Evolutionary conservation across 1,139 yeast species (phyloP), one percentile per base, ranked within the genome.

Genomic region (Saccharomycopsis phalli): DNA sequence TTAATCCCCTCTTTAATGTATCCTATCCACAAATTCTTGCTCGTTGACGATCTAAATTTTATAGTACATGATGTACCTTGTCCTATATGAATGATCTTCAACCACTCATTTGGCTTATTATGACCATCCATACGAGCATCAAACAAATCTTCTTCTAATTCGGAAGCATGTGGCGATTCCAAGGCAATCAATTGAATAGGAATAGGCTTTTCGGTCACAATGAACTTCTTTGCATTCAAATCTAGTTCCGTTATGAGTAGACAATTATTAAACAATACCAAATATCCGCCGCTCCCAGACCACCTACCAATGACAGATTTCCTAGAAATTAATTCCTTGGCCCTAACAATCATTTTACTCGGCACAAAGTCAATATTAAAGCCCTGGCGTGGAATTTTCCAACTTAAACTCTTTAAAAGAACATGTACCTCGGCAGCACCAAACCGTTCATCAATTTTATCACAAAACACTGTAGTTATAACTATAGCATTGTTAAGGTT

Each of bases 221-320:
- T 68, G 48, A 68, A 59, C 46, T 46, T 35, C 20, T 52, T 55
- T 21, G 46, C 50, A 35, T 56, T 57, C 4, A 41, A 34, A 4
- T 54, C 49, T 3, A 44, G 41, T 50, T 83, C 91, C 2, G 91
- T 75, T 7, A 86, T 66, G 21, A 86, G 61, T 35, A 86, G 58
- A 50, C 68, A 82, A 52, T 84, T 82, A 54, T 84, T 94, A 42
- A 86, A 62, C 30, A 84, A 59, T 21, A 84, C 73, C 32, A 82
- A 53, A 51, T 74, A 81, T 27, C 31, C 26, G 1, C 66, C 65
- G 47, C 57, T 65, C 40, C 25, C 31, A 7, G 34, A 71, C 66
- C 45, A 66, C 76, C 45, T 69, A 66, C 66, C 68, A 76, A 62
- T 64, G 41, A 75, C 81, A 27, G 84, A 78, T 49, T 78, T 75